Base-by-base conservation (phyloP, 192 early-diverging fungal genomes). In the Coemansia aciculifera region DNA sequence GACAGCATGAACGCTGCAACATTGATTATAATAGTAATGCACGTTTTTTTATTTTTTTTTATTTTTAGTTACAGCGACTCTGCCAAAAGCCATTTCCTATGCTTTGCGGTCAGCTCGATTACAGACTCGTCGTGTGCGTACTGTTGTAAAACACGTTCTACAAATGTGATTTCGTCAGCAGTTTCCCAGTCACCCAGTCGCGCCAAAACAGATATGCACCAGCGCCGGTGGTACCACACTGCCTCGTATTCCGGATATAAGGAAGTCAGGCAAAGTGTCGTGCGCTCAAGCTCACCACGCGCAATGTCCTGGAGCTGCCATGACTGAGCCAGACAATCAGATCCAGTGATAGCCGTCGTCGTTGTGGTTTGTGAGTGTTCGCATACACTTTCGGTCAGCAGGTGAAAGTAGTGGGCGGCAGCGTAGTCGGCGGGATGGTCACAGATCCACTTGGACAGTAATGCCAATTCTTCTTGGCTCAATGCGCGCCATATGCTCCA, bases 391-490 rank as follows among this genome's bases (percentile, higher is more conserved):
- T 71, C 64, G 6, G 64, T 63, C 15, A 76, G 64, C 24, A 67
- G 17, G 37, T 81, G 79, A 13, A 73, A 63, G 49, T 81, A 81
- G 61, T 81, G 79, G 2, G 57, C 68, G n/a, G 79, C 74, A 6
- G 79, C 79, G 37, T 76, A 81, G 66, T 81, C 79, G 3, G 79
- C 70, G 3, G 79, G 79, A 23, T 81, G 79, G 29, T 48, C 34
- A 2, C 36, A 37, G 46, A 73, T 62, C 79, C 79, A 81, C 11
- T 63, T 21, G 24, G 46, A 57, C 15, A 34, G 54, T 15, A 57
- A 5, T 8, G 29, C 31, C 54, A 57, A 19, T 17, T 57, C 54
- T 34, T 57, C 54, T 32, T 57, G 31, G 54, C 29, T n/a, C 54
- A 57, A 17, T 17, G 29, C 54, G 15, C 54, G 31, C 54, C 54